These are phyloP conservation scores for Somion occarium DNA, from an alignment of 1,284 basidiomycete species.

Conservation along the genomic window DNA sequence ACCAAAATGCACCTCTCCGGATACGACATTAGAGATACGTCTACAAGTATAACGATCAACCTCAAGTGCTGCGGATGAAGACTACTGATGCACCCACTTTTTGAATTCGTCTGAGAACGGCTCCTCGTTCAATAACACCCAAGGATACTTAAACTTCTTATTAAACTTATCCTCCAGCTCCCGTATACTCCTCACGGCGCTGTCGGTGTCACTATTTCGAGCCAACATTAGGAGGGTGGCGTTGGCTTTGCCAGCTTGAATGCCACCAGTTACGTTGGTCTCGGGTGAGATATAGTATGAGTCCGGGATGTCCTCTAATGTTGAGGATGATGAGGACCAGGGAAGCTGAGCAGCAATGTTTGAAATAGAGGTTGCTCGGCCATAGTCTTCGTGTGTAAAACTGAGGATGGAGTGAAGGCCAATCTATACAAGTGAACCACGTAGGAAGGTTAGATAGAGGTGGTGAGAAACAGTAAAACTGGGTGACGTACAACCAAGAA, in stretches of 20 bases:
- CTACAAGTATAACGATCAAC: conserved; percentile 24
- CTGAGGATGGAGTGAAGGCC: conserved; percentile 31
- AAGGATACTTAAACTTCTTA: conserved; percentile 60
- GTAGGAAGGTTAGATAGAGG: not conserved
- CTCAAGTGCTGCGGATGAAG: too few relatives aligned
- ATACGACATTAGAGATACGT: conserved; percentile 35
- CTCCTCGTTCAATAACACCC: conserved; percentile 73
- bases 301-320: conserved; percentile 6
- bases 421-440: conserved; percentile 22
- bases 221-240: conserved; percentile 46
- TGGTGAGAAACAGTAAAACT: not conserved
- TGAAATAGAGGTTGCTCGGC: conserved; percentile 29
- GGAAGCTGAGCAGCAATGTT: conserved; percentile 19
- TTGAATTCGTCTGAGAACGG: conserved; percentile 73
- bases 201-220: conserved; percentile 63
- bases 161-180: conserved; percentile 67
- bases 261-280: conserved; percentile 4
- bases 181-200: conserved; percentile 51
- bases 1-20: conserved; percentile 38
- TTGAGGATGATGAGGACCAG: conserved; percentile 10
- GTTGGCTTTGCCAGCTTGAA: conserved; percentile 21
- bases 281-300: conserved; percentile 3
- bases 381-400: conserved; percentile 33
- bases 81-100: conserved; percentile 31
- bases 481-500: conserved; percentile 21